A percentile compares a stretch with the other conserved stretches of the same genome.
phyloP scores from a whole-genome alignment of 768 basidiomycete genomes.

The Sarcomyxa edulis region DNA sequence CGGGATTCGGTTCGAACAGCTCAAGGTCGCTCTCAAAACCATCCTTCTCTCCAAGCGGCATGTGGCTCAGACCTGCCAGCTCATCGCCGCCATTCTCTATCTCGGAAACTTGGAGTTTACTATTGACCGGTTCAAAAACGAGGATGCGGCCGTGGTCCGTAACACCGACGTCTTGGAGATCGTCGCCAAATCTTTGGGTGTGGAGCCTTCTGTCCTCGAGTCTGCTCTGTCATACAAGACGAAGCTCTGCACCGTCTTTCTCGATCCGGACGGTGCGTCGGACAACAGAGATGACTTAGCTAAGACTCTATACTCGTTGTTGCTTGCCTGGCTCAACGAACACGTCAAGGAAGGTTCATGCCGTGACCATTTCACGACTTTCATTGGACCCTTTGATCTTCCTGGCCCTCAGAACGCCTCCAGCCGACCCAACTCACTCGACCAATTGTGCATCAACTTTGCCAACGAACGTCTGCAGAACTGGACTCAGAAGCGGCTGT shows the following conservation, averaged over 20 bases:
- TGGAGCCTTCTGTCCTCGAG: conserved; percentile 68
- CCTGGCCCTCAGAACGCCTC: conserved; percentile 91
- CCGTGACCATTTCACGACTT: conserved; percentile 86
- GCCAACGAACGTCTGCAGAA: conserved; percentile 89
- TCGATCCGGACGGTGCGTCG: conserved; percentile 90
- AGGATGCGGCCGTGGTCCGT: conserved; percentile 89
- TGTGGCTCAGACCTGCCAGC: conserved; percentile 93
- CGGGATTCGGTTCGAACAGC: conserved; percentile 83
- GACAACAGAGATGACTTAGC: conserved; percentile 94
- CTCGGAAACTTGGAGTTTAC: conserved; percentile 94
- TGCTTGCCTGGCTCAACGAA: conserved; percentile 96
- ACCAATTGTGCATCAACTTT: conserved; percentile 96
- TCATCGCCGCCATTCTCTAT: conserved; percentile 93
- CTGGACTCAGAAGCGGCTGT: conserved; percentile 75
- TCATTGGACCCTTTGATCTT: conserved; percentile 91
- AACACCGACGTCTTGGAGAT: conserved; percentile 79
- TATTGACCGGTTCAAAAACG: conserved; percentile 75
- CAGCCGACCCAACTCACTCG: conserved; percentile 84
- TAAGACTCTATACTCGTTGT: conserved; percentile 86
- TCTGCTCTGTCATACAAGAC: conserved; percentile 85
- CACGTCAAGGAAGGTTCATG: conserved; percentile 94
- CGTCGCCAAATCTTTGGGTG: conserved; percentile 89
- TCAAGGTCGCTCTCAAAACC: conserved; percentile 90
- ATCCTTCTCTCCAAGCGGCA: conserved; percentile 92
- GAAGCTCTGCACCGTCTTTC: conserved; percentile 92